Base-by-base conservation (phyloP, 2,329 filamentous ascomycete genomes). In the Epichloe baconii region DNA sequence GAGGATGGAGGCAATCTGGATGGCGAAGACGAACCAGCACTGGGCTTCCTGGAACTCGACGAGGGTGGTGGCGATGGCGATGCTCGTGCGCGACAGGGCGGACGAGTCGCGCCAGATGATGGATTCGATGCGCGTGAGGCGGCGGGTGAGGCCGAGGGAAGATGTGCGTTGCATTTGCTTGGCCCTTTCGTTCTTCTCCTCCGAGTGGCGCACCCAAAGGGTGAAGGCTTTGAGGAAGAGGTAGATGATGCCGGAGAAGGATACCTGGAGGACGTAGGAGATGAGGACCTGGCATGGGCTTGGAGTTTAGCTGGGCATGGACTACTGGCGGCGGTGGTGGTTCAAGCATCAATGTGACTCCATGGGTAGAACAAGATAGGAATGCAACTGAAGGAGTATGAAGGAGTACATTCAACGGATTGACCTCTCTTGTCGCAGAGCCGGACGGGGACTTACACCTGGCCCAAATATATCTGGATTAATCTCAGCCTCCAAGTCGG, bases 31-130 rank as follows among this genome's bases (percentile, higher is more conserved):
- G 44, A 69, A 68, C 66, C 66, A 69, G 52, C 61, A 63, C 47
- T 69, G 66, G 0, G 66, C 66, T 49, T 69, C 66, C 49, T 69
- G 66, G 35, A 69, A 69, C 57, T 69, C 66, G 34, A 69, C 66
- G n/a, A 69, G 55, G 2, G 66, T 69, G 4, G 66, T 67, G 52
- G 66, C 66, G 45, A 69, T 66, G 53, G 66, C 66, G 38, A 69
- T 65, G 49, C 64, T 67, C 7, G 66, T 69, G 5, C 66, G 65
- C 4, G 66, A 68, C 12, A 67, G 44, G 14, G 64, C 66, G 0
- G 64, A 61, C 19, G 64, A 62, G 50, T 69, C 66, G 38, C 61
- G 58, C 66, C 66, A 69, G 44, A 68, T 63, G 53, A 68, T 66
- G 34, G 61, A 60, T 53, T 66, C 61, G 40, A 68, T 64, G 26